Evolutionary conservation across 2,329 filamentous ascomycete species (phyloP).

Genomic region (Botrytis pseudocinerea): DNA sequence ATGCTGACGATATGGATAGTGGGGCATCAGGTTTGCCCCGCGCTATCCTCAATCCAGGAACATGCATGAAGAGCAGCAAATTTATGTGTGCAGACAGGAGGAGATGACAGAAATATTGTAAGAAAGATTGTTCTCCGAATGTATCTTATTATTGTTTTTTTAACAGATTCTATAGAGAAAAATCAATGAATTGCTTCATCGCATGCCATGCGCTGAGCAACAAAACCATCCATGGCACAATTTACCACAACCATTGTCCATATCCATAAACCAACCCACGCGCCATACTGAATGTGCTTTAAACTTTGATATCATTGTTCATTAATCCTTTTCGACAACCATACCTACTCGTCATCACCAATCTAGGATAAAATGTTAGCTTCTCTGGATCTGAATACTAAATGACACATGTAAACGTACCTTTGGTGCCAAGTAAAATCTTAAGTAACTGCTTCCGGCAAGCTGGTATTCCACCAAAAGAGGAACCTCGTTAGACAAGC

Average conservation of each 20-base stretch:
- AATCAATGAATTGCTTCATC: constrained; percentile 12
- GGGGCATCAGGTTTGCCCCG: constrained; percentile 18
- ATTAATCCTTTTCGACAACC: constrained; percentile 31
- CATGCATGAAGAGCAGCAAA: constrained; percentile 5
- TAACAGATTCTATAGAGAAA: constrained; percentile 1
- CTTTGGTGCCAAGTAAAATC: constrained; percentile 99
- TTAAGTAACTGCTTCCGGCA: constrained; percentile 79
- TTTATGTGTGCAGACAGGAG: not conserved
- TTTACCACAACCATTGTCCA: constrained; percentile 23
- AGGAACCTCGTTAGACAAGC: constrained; percentile 93
- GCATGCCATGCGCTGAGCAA: constrained; percentile 7
- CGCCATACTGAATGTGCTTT: constrained; percentile 38
- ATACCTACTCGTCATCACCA: constrained; percentile 61
- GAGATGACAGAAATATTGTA: not conserved
- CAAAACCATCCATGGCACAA: constrained; percentile 19
- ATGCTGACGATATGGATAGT: constrained; percentile 6
- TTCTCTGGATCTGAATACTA: not conserved
- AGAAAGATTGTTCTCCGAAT: not conserved
- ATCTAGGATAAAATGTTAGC: constrained; percentile 53
- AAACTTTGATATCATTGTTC: constrained; percentile 35
- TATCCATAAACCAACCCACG: constrained; percentile 41
- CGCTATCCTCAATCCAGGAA: constrained; percentile 14
- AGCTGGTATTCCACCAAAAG: constrained; percentile 91
- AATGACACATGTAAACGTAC: constrained; percentile 47
- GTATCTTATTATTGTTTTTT: constrained; percentile 13